phyloP scores from a whole-genome alignment of 2,329 filamentous ascomycete genomes.

The Amylocarpus encephaloides region DNA sequence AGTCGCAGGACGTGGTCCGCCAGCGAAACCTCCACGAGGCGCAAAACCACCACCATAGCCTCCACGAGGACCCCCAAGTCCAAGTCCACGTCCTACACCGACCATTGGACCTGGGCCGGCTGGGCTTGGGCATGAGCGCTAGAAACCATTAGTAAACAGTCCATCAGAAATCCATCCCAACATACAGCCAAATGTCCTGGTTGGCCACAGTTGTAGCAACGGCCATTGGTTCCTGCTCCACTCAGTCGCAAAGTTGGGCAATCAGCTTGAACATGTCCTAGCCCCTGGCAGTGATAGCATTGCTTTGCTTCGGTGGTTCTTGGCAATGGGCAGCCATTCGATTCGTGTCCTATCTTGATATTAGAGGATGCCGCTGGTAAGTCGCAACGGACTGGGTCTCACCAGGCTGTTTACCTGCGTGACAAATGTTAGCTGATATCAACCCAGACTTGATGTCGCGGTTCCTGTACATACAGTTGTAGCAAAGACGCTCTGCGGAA shows the following conservation, averaged over 20 bases:
- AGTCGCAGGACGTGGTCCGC: conserved; percentile 61
- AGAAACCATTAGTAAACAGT: conserved; percentile 18
- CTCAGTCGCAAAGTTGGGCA: conserved; percentile 93
- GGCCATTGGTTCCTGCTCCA: conserved; percentile 72
- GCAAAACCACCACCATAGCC: conserved; percentile 56
- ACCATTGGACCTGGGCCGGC: conserved; percentile 42
- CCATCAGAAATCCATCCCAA: conserved; percentile 19
- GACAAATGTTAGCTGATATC: conserved; percentile 8
- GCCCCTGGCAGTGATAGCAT: conserved; percentile 98
- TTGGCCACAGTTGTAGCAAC: conserved; percentile 96
- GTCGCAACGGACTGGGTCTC: conserved; percentile 23
- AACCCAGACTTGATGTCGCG: not conserved
- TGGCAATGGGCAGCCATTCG: conserved; percentile 92
- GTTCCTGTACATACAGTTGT: conserved; percentile 71
- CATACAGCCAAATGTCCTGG: conserved; percentile 84
- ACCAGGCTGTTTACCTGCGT: conserved; percentile 73
- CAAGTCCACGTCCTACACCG: conserved; percentile 58
- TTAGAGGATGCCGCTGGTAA: conserved; percentile 12
- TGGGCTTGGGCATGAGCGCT: conserved; percentile 80
- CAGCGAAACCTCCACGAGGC: conserved; percentile 69
- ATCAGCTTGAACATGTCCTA: conserved; percentile 97
- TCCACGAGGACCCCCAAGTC: conserved; percentile 63
- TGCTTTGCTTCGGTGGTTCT: conserved; percentile 98
- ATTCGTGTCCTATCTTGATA: conserved; percentile 69
- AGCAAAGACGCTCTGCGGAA: conserved; percentile 95